These are phyloP conservation scores for Areca catechu DNA, from an alignment of 176 grass and related monocot species.

Conservation along the genomic window DNA sequence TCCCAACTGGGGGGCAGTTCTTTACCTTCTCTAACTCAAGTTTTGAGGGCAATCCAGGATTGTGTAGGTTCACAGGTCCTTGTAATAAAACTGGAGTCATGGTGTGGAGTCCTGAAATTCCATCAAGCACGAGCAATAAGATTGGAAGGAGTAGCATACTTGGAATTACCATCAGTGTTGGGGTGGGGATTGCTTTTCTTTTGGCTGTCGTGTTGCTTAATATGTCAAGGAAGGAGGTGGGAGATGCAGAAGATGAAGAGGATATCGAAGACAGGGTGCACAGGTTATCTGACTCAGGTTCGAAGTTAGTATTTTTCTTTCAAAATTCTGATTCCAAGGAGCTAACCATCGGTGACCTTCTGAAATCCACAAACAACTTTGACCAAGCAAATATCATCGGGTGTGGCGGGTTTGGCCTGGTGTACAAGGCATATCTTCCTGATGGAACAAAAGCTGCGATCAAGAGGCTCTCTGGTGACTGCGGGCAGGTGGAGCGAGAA, in stretches of 20 bases:
- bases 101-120: constrained; percentile 12
- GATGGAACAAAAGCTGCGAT: constrained; percentile 82
- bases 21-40: constrained; percentile 87
- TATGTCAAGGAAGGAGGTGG: constrained; percentile 53
- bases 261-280: constrained; percentile 30
- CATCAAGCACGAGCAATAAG: constrained; percentile 17
- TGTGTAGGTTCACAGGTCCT: constrained; percentile 39
- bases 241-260: constrained; percentile 28
- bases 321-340: constrained; percentile 61
- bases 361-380: constrained; percentile 92
- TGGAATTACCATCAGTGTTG: constrained; percentile 61
- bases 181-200: constrained; percentile 48
- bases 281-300: constrained; percentile 39
- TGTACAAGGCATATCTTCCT: constrained; percentile 92
- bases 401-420: constrained; percentile 85
- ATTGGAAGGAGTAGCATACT: constrained; percentile 61
- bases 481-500: constrained; percentile 91
- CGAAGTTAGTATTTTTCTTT: constrained; percentile 79
- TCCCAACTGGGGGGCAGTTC: constrained; percentile 71
- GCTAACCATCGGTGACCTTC: constrained; percentile 61
- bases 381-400: constrained; percentile 96
- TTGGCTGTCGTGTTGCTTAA: constrained; percentile 65
- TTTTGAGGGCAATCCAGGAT: constrained; percentile 75
- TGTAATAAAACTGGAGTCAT: constrained; percentile 40
- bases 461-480: constrained; percentile 94